These are phyloP conservation scores for Arachis stenosperma DNA, from an alignment of 306 rosid species.

Conservation along the genomic window DNA sequence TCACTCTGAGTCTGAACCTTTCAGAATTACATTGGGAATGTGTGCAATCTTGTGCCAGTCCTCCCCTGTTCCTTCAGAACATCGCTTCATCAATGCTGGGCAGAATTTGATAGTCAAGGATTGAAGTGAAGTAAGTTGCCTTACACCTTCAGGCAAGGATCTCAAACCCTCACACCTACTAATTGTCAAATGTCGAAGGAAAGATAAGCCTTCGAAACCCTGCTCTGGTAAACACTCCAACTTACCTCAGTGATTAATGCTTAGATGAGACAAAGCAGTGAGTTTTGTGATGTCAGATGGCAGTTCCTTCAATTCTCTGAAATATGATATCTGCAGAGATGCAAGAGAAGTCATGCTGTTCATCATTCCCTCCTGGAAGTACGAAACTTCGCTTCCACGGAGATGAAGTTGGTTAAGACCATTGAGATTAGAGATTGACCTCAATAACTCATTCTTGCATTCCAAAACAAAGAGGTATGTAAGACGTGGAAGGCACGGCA, in stretches of 20 bases:
- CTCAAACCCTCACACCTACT: background rate
- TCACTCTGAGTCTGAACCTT: no score
- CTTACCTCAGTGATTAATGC: background rate
- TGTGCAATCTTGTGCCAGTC: no score
- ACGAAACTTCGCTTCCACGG: background rate
- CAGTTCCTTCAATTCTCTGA: background rate
- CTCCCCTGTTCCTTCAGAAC: no score
- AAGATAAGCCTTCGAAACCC: background rate
- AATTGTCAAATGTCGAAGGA: background rate
- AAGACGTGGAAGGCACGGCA: background rate
- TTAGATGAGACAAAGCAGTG: background rate
- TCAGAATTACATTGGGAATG: no score
- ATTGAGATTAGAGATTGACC: background rate
- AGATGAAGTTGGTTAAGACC: slow-evolving; percentile 11
- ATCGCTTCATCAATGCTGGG: background rate
- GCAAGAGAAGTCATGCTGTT: slow-evolving; percentile 7
- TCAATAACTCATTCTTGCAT: background rate
- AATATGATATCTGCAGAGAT: background rate
- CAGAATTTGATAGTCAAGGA: background rate
- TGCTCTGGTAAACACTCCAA: slow-evolving; percentile 18
- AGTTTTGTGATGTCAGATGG: no score
- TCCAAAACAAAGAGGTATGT: background rate
- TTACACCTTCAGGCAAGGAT: slow-evolving; percentile 8
- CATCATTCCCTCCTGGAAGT: slow-evolving; percentile 4
- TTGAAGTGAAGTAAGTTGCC: background rate